Evolutionary conservation across 2,329 filamentous ascomycete genomes (phyloP).

Genomic region (Pyricularia grisea): DNA sequence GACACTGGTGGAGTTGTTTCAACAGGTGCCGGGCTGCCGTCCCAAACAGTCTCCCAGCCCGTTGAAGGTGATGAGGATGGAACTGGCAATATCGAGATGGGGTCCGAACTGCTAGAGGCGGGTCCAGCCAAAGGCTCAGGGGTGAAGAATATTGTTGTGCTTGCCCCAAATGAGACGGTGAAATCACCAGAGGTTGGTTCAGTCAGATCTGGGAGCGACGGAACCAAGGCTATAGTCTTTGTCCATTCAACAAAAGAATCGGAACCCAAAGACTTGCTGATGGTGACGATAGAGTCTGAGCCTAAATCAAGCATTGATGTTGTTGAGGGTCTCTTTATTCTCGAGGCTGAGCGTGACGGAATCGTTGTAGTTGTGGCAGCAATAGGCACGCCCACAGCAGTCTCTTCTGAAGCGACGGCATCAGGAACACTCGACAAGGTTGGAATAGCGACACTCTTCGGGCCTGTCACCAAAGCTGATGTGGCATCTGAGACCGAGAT

Average conservation of each 20-base stretch:
- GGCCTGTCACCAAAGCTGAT: not conserved
- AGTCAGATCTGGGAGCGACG: not conserved
- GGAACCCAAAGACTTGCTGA: not conserved
- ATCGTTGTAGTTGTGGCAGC: not conserved
- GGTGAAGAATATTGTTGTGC: constrained; percentile 3
- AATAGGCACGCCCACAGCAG: not conserved
- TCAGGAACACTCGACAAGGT: not conserved
- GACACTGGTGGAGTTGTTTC: not conserved
- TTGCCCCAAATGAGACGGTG: constrained; percentile 2
- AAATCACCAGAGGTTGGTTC: constrained; percentile 3
- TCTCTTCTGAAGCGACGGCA: not conserved
- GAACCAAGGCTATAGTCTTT: not conserved
- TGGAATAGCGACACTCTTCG: not conserved
- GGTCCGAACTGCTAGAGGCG: not conserved
- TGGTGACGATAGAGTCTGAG: not conserved
- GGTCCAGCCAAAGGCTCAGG: not conserved
- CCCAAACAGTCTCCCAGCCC: not conserved
- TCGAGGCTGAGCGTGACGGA: not conserved
- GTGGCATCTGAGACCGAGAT: not conserved
- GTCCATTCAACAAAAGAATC: not conserved
- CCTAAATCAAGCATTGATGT: not conserved
- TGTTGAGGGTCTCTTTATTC: not conserved
- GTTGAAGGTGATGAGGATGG: not conserved
- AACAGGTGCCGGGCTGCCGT: not conserved
- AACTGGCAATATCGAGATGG: not conserved